Base-by-base conservation (phyloP, 805 yeast species). In the Kregervanrija fluxuum region DNA sequence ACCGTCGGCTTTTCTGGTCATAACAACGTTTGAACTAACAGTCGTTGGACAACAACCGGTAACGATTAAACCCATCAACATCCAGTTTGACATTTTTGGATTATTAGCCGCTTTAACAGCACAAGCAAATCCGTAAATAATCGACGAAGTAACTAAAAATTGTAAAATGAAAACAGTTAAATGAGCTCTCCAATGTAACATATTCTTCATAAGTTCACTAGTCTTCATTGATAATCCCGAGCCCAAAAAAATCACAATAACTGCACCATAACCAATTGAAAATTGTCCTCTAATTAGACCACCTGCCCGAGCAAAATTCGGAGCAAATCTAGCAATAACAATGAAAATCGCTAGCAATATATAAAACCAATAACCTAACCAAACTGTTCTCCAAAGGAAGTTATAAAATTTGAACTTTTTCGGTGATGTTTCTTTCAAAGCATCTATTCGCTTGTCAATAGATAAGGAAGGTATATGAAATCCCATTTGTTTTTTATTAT, bases 21-120 rank as follows among this genome's bases (percentile, higher is more conserved):
- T 88, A 28, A 88, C 89, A 32, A 89, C 95, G 58, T 88, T 88
- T 1, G 95, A 87, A 0, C 89, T 79, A n/a, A 88, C 95, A 0
- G 96, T 88, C 9, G 96, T 88, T 13, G 96, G 96, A 60, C 93
- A 84, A 11, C 90, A 76, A 28, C 86, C 85, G 2, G 95, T 85
- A 37, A 86, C 82, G 14, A 89, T 76, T 47, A 88, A 62, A 0
- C 96, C 96, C 11, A 84, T 82, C 16, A 89, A 66, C 50, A 87
- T 73, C 86, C 90, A 86, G 22, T 75, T 73, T 52, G 79, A 81
- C 35, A 88, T 84, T n/a, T 66, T 60, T 1, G 66, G 60, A 55
- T 85, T 72, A 46, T 75, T 48, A 1, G 91, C 75, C 5, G 66
- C 67, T 48, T 73, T 72, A 30, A 87, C 79, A 0, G 83, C 95